Evolutionary conservation across 305 asterid species (phyloP).

Genomic region (Fraxinus sp.): DNA sequence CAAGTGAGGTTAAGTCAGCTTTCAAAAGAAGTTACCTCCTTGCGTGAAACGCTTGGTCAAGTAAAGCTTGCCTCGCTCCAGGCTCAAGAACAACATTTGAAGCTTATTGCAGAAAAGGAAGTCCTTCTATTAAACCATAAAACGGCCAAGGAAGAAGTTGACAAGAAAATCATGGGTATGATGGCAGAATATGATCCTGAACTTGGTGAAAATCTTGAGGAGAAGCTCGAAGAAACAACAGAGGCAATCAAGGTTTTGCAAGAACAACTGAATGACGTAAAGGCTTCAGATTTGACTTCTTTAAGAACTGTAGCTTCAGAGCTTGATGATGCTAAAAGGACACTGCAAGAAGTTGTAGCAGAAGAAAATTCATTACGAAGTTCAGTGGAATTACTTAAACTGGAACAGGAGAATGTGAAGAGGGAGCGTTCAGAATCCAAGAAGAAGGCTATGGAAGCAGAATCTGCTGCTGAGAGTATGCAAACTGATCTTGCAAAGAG

Average conservation of each 20-base stretch:
- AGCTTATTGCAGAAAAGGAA: constrained; percentile 56
- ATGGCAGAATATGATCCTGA: constrained; percentile 41
- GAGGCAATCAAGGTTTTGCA: constrained; percentile 51
- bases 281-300: constrained; percentile 48
- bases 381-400: constrained; percentile 42
- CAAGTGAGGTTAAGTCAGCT: constrained; percentile 43
- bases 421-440: constrained; percentile 35
- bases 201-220: constrained; percentile 32
- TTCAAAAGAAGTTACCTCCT: constrained; percentile 41
- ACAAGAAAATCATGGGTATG: constrained; percentile 38
- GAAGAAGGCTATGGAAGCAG: constrained; percentile 44
- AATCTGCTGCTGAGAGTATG: constrained; percentile 37
- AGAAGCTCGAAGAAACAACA: constrained; percentile 59
- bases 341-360: constrained; percentile 34
- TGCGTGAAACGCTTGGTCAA: constrained; percentile 45
- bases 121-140: constrained; percentile 47
- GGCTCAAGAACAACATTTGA: constrained; percentile 61
- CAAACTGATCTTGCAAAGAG: constrained; percentile 35
- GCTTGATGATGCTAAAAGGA: constrained; percentile 45
- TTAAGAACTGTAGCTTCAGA: constrained; percentile 36
- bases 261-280: constrained; percentile 54
- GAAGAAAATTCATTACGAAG: constrained; percentile 39
- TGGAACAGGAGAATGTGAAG: constrained; percentile 43
- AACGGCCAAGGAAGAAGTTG: constrained; percentile 52
- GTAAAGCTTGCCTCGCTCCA: constrained; percentile 52